A percentile compares a stretch with the other conserved stretches of the same genome.
These are phyloP conservation scores for Trichomonascaceae sp. DNA, from an alignment of 1,139 yeast genomes.

Conservation along the genomic window DNA sequence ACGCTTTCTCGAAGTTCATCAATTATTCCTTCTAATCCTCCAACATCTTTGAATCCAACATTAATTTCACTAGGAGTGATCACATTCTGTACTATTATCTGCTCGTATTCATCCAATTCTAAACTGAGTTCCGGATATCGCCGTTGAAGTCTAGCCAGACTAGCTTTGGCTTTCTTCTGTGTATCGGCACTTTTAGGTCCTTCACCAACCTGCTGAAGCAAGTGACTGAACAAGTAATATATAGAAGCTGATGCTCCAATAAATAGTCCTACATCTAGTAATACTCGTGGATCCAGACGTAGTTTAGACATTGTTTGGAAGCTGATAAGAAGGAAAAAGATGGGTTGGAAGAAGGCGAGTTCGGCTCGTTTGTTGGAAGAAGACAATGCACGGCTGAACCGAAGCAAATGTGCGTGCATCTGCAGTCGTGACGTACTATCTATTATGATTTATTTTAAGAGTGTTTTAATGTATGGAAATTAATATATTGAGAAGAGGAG, in stretches of 20 bases:
- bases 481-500: too few species aligned
- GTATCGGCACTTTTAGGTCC: conserved; percentile 40
- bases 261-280: conserved; percentile 59
- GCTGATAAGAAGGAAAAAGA: too few species aligned
- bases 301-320: conserved; percentile 16
- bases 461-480: too few species aligned
- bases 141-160: conserved; percentile 53
- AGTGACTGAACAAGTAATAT: conserved; percentile 59
- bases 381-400: neutral
- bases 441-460: too few species aligned
- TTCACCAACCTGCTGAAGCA: conserved; percentile 30
- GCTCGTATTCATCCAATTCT: conserved; percentile 70
- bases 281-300: conserved; percentile 32
- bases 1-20: conserved; percentile 86
- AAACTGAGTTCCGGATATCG: conserved; percentile 56
- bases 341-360: neutral
- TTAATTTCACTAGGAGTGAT: conserved; percentile 79
- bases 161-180: conserved; percentile 59
- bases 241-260: conserved; percentile 81
- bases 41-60: conserved; percentile 72
- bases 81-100: conserved; percentile 65
- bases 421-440: too few species aligned
- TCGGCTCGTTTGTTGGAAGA: too few species aligned
- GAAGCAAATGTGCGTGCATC: neutral
- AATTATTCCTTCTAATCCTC: conserved; percentile 77